A percentile compares a stretch with the other conserved stretches of the same genome.
These are phyloP conservation scores for Daucus carota DNA, from an alignment of 129 eudicot genomes.

Conservation along the genomic window DH1_v3.0 NC_030383.2:35405001-35405500, in stretches of 20 bases:
- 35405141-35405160: background rate
- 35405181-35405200: background rate
- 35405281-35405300: background rate
- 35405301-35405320: conserved; percentile 9
- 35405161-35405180: background rate
- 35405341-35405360: conserved; percentile 20
- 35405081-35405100: background rate
- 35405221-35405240: background rate
- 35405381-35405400: conserved; percentile 6
- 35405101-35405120: background rate
- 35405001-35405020: too few species aligned
- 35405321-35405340: conserved; percentile 23
- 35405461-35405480: background rate
- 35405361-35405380: conserved; percentile 20
- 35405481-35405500: conserved; percentile 9
- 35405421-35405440: conserved; percentile 15
- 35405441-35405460: background rate
- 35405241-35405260: too few species aligned
- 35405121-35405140: background rate
- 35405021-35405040: too few species aligned
- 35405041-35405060: too few species aligned
- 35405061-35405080: background rate
- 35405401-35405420: conserved; percentile 7
- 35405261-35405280: background rate
- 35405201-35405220: background rate